Conservation (phyloP, 768 basidiomycete genomes). For the Udeniomyces megalosporus region DNA sequence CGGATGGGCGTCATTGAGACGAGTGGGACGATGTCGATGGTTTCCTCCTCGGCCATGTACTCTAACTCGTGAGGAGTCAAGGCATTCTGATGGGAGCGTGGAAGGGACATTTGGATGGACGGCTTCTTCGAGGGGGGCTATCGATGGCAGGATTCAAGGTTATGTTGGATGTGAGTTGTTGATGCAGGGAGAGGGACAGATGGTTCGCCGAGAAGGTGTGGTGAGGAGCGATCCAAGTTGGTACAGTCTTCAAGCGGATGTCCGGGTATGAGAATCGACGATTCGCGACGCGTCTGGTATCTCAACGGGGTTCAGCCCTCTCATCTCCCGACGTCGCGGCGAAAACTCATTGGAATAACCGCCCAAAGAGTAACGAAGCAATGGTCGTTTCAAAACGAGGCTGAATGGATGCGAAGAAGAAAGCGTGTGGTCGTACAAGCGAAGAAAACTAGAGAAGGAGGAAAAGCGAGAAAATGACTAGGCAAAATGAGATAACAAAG, state of each 20-base stretch:
- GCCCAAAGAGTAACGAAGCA: no score
- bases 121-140: neutral
- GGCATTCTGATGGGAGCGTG: constrained; percentile 49
- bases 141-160: neutral
- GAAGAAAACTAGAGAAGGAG: neutral
- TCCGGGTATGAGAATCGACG: no score
- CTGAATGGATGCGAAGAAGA: no score
- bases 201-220: no score
- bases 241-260: no score
- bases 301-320: no score
- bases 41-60: constrained; percentile 66
- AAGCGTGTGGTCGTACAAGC: neutral
- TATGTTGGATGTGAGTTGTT: neutral
- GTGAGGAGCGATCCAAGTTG: no score
- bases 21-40: constrained; percentile 70
- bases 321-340: no score
- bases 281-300: no score
- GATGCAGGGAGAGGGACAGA: neutral
- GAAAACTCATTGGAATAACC: no score
- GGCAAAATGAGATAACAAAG: no score
- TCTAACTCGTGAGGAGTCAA: constrained; percentile 74
- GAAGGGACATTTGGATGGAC: constrained; percentile 50
- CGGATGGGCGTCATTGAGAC: constrained; percentile 82
- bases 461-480: neutral
- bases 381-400: no score